These are phyloP conservation scores for Cordyceps pruinosa DNA, from an alignment of 2,329 filamentous ascomycete genomes.

Conservation along the genomic window DNA sequence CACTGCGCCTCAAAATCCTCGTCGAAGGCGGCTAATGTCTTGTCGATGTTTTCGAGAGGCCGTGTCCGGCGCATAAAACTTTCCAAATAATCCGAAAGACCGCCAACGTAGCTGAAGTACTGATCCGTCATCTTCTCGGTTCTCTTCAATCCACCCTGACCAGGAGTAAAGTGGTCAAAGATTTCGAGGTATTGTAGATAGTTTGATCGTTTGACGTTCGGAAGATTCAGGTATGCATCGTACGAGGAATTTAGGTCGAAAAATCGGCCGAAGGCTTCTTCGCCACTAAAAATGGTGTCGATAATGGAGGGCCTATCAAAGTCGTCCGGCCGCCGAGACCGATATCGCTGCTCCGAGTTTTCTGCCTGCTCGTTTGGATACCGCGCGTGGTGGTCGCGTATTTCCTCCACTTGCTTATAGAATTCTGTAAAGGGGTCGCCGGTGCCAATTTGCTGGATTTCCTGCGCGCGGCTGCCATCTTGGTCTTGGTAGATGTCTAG, in stretches of 20 bases:
- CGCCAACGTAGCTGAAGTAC: slow-evolving; percentile 84
- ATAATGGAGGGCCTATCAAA: slow-evolving; percentile 64
- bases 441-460: slow-evolving; percentile 75
- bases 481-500: slow-evolving; percentile 79
- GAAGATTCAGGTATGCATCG: slow-evolving; percentile 84
- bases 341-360: slow-evolving; percentile 90
- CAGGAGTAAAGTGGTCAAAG: slow-evolving; percentile 79
- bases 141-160: slow-evolving; percentile 66
- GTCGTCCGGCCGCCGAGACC: slow-evolving; percentile 55
- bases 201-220: slow-evolving; percentile 73
- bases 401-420: slow-evolving; percentile 72
- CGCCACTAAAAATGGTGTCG: slow-evolving; percentile 89
- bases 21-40: slow-evolving; percentile 68
- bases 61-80: slow-evolving; percentile 77
- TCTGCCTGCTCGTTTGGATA: slow-evolving; percentile 95
- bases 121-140: slow-evolving; percentile 83
- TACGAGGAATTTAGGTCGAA: slow-evolving; percentile 81
- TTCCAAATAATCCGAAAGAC: slow-evolving; percentile 77
- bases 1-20: slow-evolving; percentile 78
- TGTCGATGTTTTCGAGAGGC: slow-evolving; percentile 79
- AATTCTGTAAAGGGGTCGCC: slow-evolving; percentile 89
- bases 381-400: slow-evolving; percentile 80
- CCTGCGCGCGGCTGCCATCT: slow-evolving; percentile 62
- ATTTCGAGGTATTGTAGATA: slow-evolving; percentile 90
- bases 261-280: slow-evolving; percentile 88